Conservation (phyloP, 345 rosid genomes). For the Eucalyptus fibrosa region DNA sequence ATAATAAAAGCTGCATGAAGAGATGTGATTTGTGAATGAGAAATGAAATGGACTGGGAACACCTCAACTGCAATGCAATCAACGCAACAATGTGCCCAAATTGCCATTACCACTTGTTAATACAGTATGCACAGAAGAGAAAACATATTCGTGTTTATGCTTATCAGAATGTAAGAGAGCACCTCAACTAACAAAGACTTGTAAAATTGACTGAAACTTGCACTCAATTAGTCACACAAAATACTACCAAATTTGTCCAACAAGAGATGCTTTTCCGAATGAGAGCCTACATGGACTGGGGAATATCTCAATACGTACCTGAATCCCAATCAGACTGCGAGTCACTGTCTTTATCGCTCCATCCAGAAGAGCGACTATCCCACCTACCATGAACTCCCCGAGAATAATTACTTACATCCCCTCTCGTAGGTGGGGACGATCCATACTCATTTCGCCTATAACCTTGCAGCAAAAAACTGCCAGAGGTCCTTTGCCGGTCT, state of each 20-base stretch:
- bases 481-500: constrained; percentile 46
- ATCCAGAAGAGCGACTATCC: constrained; percentile 76
- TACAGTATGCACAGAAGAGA: background rate
- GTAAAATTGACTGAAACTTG: background rate
- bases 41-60: background rate
- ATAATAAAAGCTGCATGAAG: background rate
- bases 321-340: constrained; percentile 68
- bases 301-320: constrained; percentile 22
- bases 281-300: background rate
- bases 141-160: background rate
- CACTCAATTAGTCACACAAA: background rate
- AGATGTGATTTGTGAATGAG: background rate
- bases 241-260: background rate
- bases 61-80: background rate
- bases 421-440: constrained; percentile 84
- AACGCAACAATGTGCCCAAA: background rate
- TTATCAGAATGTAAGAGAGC: background rate
- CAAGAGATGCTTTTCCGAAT: background rate
- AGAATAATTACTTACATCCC: constrained; percentile 43
- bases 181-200: background rate
- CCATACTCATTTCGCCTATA: constrained; percentile 68
- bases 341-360: constrained; percentile 69
- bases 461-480: constrained; percentile 39
- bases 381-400: constrained; percentile 65
- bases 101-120: background rate